Percentiles rank a stretch among this genome's conserved stretches.
Conservation (phyloP, 1,284 basidiomycete species). For the Pseudozyma tsukubaensis region DNA sequence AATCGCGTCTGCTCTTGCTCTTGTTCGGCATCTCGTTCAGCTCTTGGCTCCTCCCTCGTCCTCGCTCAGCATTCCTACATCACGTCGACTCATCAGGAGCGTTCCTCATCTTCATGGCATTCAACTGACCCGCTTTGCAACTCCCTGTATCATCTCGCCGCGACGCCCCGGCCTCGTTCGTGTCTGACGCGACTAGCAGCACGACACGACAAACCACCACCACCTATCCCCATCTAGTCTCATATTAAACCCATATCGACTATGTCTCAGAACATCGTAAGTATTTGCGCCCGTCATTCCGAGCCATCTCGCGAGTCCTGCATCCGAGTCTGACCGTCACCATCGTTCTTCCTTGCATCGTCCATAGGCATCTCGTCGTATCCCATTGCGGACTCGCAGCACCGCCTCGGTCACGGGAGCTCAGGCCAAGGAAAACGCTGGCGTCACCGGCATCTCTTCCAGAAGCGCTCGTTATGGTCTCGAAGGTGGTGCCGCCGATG, state of each 20-base stretch:
- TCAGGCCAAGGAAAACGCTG: conserved; percentile 50
- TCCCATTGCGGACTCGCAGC: conserved; percentile 51
- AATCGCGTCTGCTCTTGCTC: conserved; percentile 13
- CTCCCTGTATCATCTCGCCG: conserved; percentile 21
- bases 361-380: conserved; percentile 44
- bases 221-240: not conserved
- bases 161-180: conserved; percentile 16
- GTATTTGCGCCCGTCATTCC: not conserved
- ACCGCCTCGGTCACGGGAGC: conserved; percentile 36
- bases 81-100: conserved; percentile 18
- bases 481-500: conserved; percentile 37
- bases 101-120: conserved; percentile 15
- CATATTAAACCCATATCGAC: conserved; percentile 6
- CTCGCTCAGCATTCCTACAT: conserved; percentile 11
- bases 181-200: conserved; percentile 33
- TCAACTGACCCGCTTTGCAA: conserved; percentile 22
- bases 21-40: conserved; percentile 11
- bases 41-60: not conserved
- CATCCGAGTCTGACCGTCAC: conserved; percentile 13
- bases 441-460: conserved; percentile 32
- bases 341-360: not conserved
- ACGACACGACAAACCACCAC: conserved; percentile 5
- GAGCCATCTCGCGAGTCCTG: not conserved
- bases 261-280: conserved; percentile 46
- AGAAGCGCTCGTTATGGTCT: conserved; percentile 27